These are phyloP conservation scores for Cardiosporidium cionae DNA, from an alignment of 169 alveolate species.

Conservation along the genomic window DNA sequence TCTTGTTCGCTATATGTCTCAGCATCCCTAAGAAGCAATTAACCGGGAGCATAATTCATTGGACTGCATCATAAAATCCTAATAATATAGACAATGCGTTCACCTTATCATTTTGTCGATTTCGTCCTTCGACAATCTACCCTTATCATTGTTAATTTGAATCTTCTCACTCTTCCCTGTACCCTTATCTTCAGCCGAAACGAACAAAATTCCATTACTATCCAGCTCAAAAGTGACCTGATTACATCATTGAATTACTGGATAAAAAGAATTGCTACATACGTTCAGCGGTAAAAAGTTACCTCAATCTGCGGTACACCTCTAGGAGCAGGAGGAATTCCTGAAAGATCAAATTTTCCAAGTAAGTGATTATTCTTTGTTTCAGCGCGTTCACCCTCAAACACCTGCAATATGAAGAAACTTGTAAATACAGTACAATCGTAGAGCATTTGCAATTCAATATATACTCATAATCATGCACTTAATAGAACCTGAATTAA, in stretches of 20 bases:
- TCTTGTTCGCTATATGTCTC: slow-evolving; percentile 89
- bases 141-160: slow-evolving; percentile 87
- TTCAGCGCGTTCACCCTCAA: slow-evolving; percentile 95
- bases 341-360: slow-evolving; percentile 89
- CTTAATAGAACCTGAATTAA: slow-evolving; percentile 78
- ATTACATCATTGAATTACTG: too few relatives aligned
- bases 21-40: slow-evolving; percentile 72
- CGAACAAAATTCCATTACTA: slow-evolving; percentile 85
- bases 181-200: slow-evolving; percentile 89
- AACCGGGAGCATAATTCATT: too few relatives aligned
- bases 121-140: slow-evolving; percentile 85
- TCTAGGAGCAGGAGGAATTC: slow-evolving; percentile 91
- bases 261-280: too few relatives aligned
- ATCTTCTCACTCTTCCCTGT: slow-evolving; percentile 85
- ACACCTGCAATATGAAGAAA: slow-evolving; percentile 54
- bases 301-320: slow-evolving; percentile 89
- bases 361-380: slow-evolving; percentile 87
- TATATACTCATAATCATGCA: slow-evolving; percentile 18
- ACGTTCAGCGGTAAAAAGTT: too few relatives aligned
- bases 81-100: neutral
- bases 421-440: neutral
- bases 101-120: slow-evolving; percentile 82
- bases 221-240: slow-evolving; percentile 84
- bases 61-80: too few relatives aligned
- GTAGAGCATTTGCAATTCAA: neutral